Conservation (phyloP, 768 basidiomycete species). For the Xerocomus brunneocitrinus region DNA sequence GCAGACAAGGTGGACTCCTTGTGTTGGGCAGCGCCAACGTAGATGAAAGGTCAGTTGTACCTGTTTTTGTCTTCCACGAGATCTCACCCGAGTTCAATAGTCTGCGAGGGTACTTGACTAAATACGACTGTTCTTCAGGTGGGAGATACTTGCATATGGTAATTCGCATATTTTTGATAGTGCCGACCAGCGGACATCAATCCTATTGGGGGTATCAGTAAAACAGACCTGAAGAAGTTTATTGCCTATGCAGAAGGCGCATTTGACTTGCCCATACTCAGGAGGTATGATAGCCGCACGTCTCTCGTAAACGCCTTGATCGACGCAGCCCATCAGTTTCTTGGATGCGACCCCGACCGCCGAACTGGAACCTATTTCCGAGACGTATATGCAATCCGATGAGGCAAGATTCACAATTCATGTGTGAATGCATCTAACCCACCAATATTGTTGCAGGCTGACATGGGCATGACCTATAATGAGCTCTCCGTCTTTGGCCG, state of each 20-base stretch:
- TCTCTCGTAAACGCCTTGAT: not conserved
- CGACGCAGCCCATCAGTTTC: conserved; percentile 52
- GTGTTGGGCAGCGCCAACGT: conserved; percentile 99
- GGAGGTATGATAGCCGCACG: conserved; percentile 44
- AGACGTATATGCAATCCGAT: conserved; percentile 91
- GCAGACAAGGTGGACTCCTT: conserved; percentile 77
- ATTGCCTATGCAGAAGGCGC: conserved; percentile 76
- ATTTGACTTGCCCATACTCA: conserved; percentile 83
- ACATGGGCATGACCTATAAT: conserved; percentile 99
- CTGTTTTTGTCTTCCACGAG: not conserved
- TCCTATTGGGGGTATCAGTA: conserved; percentile 97
- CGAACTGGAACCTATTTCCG: conserved; percentile 92
- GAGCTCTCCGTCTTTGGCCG: conserved; percentile 92
- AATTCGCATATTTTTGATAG: not conserved
- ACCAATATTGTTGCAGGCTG: conserved; percentile 49
- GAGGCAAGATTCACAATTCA: conserved; percentile 50
- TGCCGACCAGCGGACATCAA: conserved; percentile 78
- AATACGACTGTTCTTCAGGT: conserved; percentile 96
- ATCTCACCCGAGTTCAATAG: conserved; percentile 36
- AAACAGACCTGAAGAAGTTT: conserved; percentile 95
- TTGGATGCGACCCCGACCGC: conserved; percentile 90
- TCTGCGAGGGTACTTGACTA: conserved; percentile 93
- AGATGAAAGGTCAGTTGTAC: conserved; percentile 76
- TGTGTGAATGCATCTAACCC: not conserved
- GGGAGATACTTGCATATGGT: conserved; percentile 4